Conservation (phyloP, 2,329 filamentous ascomycete species). For the Pseudocercospora pini-densiflorae region DNA sequence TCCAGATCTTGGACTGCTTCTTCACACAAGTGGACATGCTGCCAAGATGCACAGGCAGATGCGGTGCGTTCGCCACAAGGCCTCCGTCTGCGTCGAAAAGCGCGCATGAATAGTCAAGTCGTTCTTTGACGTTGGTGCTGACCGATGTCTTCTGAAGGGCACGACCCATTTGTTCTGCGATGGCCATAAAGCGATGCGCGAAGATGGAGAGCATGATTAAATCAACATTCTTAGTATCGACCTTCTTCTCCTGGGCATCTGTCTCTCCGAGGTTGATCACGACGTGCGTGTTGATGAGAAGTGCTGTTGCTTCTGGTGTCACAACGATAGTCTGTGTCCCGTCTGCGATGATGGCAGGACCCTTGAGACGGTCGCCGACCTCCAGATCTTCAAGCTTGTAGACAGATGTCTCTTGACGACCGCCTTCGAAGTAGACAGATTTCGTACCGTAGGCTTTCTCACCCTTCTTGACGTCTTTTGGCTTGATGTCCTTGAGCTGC, state of each 20-base stretch:
- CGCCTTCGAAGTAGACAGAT: slow-evolving; percentile 83
- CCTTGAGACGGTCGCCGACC: slow-evolving; percentile 73
- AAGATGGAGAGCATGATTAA: slow-evolving; percentile 80
- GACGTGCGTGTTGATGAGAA: slow-evolving; percentile 84
- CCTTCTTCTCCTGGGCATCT: slow-evolving; percentile 49
- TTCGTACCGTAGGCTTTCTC: slow-evolving; percentile 69
- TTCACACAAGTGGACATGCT: slow-evolving; percentile 85
- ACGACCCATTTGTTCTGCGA: slow-evolving; percentile 83
- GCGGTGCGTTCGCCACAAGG: slow-evolving; percentile 76
- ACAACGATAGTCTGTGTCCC: slow-evolving; percentile 92
- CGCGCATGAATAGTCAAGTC: slow-evolving; percentile 82
- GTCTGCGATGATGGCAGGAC: slow-evolving; percentile 85
- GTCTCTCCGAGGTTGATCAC: slow-evolving; percentile 77
- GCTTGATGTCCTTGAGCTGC: slow-evolving; percentile 73
- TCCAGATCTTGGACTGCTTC: slow-evolving; percentile 80
- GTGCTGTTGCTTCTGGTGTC: slow-evolving; percentile 74
- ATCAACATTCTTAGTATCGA: slow-evolving; percentile 65
- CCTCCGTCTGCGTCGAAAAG: slow-evolving; percentile 77
- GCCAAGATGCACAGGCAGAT: slow-evolving; percentile 79
- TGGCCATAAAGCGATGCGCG: slow-evolving; percentile 82
- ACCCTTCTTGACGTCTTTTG: slow-evolving; percentile 59
- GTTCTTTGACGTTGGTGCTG: slow-evolving; percentile 80
- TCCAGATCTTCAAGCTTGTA: slow-evolving; percentile 78
- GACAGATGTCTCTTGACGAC: slow-evolving; percentile 75
- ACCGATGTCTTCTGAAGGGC: slow-evolving; percentile 80